A percentile compares a stretch with the other conserved stretches of the same genome.
These are phyloP conservation scores for Metschnikowia baotianmanensis DNA, from an alignment of 805 yeast genomes.

Conservation along the genomic window DNA sequence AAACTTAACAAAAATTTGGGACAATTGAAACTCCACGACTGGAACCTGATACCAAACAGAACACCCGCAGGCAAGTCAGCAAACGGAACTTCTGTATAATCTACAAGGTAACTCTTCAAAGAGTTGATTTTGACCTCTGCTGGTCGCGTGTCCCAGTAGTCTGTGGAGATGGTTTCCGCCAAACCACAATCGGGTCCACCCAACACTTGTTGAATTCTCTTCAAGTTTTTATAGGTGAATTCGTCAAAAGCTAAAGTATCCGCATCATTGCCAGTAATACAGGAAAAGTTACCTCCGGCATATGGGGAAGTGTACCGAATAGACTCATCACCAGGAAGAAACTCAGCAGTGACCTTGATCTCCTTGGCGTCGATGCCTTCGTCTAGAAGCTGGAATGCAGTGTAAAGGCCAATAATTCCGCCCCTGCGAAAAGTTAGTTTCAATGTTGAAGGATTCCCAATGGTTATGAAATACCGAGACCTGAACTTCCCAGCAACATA, in stretches of 20 bases:
- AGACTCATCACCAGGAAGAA: conserved; percentile 76
- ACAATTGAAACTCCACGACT: conserved; percentile 70
- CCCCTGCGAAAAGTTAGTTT: conserved; percentile 15
- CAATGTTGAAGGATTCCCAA: background rate
- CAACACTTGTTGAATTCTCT: conserved; percentile 39
- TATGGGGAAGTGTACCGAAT: conserved; percentile 75
- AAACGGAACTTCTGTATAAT: conserved; percentile 36
- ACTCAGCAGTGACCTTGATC: conserved; percentile 61
- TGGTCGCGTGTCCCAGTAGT: conserved; percentile 55
- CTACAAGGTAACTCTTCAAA: conserved; percentile 47
- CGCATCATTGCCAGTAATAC: conserved; percentile 56
- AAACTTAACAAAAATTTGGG: conserved; percentile 57
- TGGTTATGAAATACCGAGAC: too few relatives aligned
- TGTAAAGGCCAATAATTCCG: conserved; percentile 65
- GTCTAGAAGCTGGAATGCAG: conserved; percentile 65
- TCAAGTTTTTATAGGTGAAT: conserved; percentile 52
- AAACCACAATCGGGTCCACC: conserved; percentile 57
- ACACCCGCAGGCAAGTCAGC: conserved; percentile 50
- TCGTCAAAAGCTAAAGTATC: conserved; percentile 48
- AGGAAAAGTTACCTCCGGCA: conserved; percentile 50
- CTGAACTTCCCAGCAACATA: too few relatives aligned
- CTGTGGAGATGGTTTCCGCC: conserved; percentile 53
- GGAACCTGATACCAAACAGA: conserved; percentile 53
- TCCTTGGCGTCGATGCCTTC: conserved; percentile 37
- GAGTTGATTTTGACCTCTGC: conserved; percentile 46